Base-by-base conservation (phyloP, 2,329 filamentous ascomycete genomes). In the Colletotrichum tropicale region DNA sequence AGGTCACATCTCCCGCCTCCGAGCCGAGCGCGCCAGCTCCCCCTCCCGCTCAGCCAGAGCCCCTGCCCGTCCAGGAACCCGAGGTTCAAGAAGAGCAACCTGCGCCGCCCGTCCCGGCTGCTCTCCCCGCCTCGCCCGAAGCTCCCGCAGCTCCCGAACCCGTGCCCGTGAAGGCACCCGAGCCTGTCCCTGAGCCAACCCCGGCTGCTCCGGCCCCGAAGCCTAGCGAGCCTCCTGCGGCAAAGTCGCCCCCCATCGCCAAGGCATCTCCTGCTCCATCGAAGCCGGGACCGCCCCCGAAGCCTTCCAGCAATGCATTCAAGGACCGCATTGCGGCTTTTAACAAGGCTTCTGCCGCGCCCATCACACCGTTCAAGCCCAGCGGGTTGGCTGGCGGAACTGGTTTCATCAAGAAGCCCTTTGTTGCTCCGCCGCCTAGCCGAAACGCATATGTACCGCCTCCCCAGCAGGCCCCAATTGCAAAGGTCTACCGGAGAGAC, bases 311-410 rank as follows among this genome's bases (percentile, higher is more conserved):
- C 61, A 94, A 91, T 81, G 95, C 97, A 3, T 98, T 99, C 87
- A 96, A 92, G 82, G 97, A 98, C 85, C 94, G 97, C 77, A 98
- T 99, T 82, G 97, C 97, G 38, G 96, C 97, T 60, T 99, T 99
- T 87, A 99, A 99, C 85, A 97, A 96, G 83, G 89, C 95, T 60
- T 92, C 94, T 48, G 95, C 96, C 8, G 92, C 96, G 4, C 97
- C 97, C 10, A 88, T 97, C 76, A 91, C 95, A n/a, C 97, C 97
- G 2, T 96, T 98, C 86, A 98, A 98, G 83, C 95, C 96, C 24
- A 89, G 90, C 75, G 92, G 92, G 3, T 86, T 93, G 30, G 87
- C 89, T 34, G 89, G 89, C 74, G 87, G 90, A 64, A 89, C 90
- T 77, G 89, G 89, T 69, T 98, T 98, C 82, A 93, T 99, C 85